Evolutionary conservation across 768 basidiomycete species (phyloP), one percentile per base, ranked within the genome.

Genomic region (Termitomyces heimii): DNA sequence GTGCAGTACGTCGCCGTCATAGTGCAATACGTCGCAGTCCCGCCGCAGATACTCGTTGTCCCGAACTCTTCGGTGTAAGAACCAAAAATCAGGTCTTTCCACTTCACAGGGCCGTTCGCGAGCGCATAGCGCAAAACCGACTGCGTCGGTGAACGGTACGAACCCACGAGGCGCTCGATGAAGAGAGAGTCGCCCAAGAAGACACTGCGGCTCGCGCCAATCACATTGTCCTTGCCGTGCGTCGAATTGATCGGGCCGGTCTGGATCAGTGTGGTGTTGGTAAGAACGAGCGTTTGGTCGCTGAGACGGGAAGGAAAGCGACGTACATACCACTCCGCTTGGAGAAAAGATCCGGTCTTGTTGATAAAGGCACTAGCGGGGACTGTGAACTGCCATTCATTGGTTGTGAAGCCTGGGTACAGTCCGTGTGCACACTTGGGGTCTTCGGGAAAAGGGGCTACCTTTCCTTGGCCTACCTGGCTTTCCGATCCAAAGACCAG

Each of bases 261-360:
- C 60, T 61, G 39, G 32, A 12, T 6, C n/a, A 20, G 9, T 18
- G 39, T 20, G n/a, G 37, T n/a, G 18, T 40, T 20, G 9, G n/a
- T 20, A 18, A 39, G 18, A 20, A 40, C n/a, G 4, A 10, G 39
- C 5, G 8, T 20, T n/a, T n/a, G 5, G 4, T 40, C 4, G 8
- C n/a, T 20, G 8, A 40, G 18, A 20, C 16, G n/a, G 3, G 39
- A n/a, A 40, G n/a, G n/a, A 26, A 52, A 10, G 42, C 20, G 5
- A 59, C 47, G 42, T 37, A 59, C 57, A 54, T 59, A 59, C 57
- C 58, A 59, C 49, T 59, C 58, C 20, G 10, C 29, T 5, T 55
- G 37, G 43, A 59, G 48, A 32, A 59, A 59, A 0, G 58, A 55
- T 1, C 58, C 54, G n/a, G 37, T 55, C 48, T 28, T 52, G 49